Evolutionary conservation across 2,329 filamentous ascomycete genomes (phyloP).

Genomic region (Cladophialophora carrionii): DNA sequence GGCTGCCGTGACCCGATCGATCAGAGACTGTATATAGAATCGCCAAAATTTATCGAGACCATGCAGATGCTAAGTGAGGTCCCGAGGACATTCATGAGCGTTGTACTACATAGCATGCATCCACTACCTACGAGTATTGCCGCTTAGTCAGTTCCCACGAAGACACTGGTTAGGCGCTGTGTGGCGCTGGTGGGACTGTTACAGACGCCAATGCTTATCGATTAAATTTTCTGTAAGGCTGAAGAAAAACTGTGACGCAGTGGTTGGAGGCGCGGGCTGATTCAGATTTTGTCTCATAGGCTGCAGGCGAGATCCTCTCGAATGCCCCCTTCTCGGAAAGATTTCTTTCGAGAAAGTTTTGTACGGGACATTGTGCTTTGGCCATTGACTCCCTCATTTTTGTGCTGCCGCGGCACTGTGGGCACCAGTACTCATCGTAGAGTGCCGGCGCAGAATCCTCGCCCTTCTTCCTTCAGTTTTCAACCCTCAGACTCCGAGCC

Average conservation of each 20-base stretch:
- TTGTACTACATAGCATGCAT: no score
- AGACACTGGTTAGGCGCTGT: background rate
- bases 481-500: background rate
- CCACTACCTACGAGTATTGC: no score
- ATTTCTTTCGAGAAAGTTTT: slow-evolving; percentile 7
- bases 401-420: slow-evolving; percentile 3
- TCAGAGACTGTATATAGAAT: slow-evolving; percentile 3
- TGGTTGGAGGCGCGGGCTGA: slow-evolving; percentile 23
- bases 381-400: slow-evolving; percentile 11
- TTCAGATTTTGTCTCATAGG: slow-evolving; percentile 26
- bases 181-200: no score
- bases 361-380: slow-evolving; percentile 1
- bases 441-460: background rate
- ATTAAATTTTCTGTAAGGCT: slow-evolving; percentile 26
- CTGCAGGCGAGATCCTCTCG: background rate
- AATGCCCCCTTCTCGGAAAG: slow-evolving; percentile 6
- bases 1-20: background rate
- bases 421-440: background rate
- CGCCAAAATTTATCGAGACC: background rate
- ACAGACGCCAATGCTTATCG: slow-evolving; percentile 22
- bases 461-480: background rate
- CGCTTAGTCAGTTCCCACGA: slow-evolving; percentile 3
- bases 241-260: slow-evolving; percentile 21
- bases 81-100: no score
- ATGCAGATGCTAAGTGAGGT: background rate